Percentiles rank a stretch among this genome's conserved stretches.
phyloP scores from a whole-genome alignment of 345 rosid genomes.

The Angophora floribunda region DNA sequence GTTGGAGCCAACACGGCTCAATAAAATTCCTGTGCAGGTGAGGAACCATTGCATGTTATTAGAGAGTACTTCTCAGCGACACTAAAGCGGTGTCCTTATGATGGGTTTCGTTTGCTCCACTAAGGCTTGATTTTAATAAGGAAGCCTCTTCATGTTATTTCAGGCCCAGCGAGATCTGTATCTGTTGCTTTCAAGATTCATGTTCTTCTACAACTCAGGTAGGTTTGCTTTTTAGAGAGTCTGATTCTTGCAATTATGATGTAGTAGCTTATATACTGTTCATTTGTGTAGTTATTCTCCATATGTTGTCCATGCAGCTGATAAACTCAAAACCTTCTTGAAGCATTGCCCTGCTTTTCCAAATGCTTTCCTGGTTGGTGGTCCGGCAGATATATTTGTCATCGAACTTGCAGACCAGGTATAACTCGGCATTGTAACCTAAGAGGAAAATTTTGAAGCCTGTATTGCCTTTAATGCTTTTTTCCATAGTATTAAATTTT shows the following conservation, averaged over 20 bases:
- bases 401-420: slow-evolving; percentile 97
- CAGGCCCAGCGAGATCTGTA: slow-evolving; percentile 89
- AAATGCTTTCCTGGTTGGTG: slow-evolving; percentile 82
- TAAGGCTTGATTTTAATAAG: not conserved
- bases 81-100: not conserved
- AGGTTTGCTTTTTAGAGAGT: not conserved
- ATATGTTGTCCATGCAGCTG: slow-evolving; percentile 37
- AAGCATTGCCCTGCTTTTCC: slow-evolving; percentile 67
- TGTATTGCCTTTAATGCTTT: not conserved
- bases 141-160: not conserved
- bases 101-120: not conserved
- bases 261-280: not conserved
- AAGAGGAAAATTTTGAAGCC: not conserved
- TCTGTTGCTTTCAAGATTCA: slow-evolving; percentile 80
- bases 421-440: not conserved
- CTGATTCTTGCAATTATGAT: not conserved
- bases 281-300: not conserved
- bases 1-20: slow-evolving; percentile 45
- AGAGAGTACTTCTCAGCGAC: not conserved
- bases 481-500: not conserved
- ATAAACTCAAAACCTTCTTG: slow-evolving; percentile 69
- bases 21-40: slow-evolving; percentile 84
- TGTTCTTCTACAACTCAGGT: slow-evolving; percentile 91
- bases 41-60: not conserved
- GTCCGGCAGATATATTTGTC: slow-evolving; percentile 86